Percentiles rank a stretch among this genome's conserved stretches.
Conservation (phyloP, 2,329 filamentous ascomycete genomes). For the Xenosphaeropsis pyriputrescens region DNA sequence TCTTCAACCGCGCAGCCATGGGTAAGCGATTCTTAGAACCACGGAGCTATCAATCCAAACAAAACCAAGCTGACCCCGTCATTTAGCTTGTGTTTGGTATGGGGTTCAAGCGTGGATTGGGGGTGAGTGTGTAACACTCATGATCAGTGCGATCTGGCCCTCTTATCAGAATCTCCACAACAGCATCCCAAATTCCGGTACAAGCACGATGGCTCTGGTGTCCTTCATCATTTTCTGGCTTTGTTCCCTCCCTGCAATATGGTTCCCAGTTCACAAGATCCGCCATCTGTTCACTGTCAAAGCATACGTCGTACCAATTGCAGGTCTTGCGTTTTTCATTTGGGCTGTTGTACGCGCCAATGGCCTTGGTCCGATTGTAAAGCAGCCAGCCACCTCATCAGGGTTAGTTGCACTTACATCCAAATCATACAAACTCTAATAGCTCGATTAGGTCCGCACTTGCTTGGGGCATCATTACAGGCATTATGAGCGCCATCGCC, state of each 20-base stretch:
- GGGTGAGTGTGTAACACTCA: conserved; percentile 70
- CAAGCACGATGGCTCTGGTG: conserved; percentile 59
- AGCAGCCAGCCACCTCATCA: conserved; percentile 38
- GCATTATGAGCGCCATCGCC: conserved; percentile 78
- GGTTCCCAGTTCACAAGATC: conserved; percentile 80
- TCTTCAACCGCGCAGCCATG: conserved; percentile 80
- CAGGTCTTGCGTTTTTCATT: conserved; percentile 75
- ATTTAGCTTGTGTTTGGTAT: conserved; percentile 57
- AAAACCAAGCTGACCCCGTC: too few relatives aligned
- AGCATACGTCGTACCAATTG: conserved; percentile 66
- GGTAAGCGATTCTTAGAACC: conserved; percentile 33
- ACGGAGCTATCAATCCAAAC: too few relatives aligned
- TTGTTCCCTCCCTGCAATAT: conserved; percentile 66
- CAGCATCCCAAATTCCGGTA: conserved; percentile 52
- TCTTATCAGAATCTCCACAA: conserved; percentile 47
- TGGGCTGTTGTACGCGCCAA: conserved; percentile 75
- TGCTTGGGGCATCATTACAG: conserved; percentile 70
- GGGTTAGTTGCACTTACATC: too few relatives aligned
- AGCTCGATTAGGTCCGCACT: conserved; percentile 48
- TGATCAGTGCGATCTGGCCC: conserved; percentile 76
- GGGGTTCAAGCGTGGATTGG: conserved; percentile 79
- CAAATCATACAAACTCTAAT: too few relatives aligned
- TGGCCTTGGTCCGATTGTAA: conserved; percentile 70
- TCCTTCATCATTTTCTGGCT: conserved; percentile 86
- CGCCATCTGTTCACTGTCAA: conserved; percentile 87